Conservation (phyloP, 2,329 filamentous ascomycete genomes). For the Alternaria consortialis region DNA sequence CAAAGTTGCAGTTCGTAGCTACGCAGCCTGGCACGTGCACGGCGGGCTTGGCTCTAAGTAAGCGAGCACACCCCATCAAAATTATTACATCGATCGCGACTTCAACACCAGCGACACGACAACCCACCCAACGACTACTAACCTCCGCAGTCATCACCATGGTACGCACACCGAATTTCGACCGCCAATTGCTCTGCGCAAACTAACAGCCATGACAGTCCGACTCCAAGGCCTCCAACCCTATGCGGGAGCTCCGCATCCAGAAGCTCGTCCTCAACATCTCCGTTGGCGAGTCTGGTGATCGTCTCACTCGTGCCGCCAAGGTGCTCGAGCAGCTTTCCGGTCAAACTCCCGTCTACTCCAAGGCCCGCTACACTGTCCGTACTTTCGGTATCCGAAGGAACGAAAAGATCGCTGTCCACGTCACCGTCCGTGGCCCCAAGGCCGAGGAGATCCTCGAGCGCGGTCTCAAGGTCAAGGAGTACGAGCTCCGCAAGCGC, state of each 20-base stretch:
- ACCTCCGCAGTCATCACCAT: conserved; percentile 51
- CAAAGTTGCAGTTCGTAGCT: conserved; percentile 19
- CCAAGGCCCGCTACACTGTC: conserved; percentile 99
- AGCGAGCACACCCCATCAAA: conserved; percentile 31
- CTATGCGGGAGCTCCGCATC: conserved; percentile 99
- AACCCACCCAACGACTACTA: conserved; percentile 45
- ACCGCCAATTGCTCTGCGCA: conserved; percentile 14
- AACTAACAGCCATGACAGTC: conserved; percentile 44
- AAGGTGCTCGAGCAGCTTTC: conserved; percentile 99
- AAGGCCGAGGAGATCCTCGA: conserved; percentile 99
- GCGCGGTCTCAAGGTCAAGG: conserved; percentile 99
- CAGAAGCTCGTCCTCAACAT: conserved; percentile 99
- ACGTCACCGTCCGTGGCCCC: conserved; percentile 99
- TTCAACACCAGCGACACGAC: conserved; percentile 41
- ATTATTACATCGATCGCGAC: conserved; percentile 26
- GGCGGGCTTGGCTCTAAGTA: conserved; percentile 7
- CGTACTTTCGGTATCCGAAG: conserved; percentile 99
- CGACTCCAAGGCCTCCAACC: conserved; percentile 81
- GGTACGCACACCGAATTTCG: conserved; percentile 38
- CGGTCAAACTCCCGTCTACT: conserved; percentile 99
- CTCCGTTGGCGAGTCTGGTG: conserved; percentile 99
- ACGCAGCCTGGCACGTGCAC: conserved; percentile 17
- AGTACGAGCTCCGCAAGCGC: conserved; percentile 98
- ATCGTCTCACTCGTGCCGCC: conserved; percentile 99
- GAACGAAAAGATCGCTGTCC: conserved; percentile 98